Evolutionary conservation across 1,284 basidiomycete genomes (phyloP), one percentile per base, ranked within the genome.

Genomic region (Leucoagaricus sp.): DNA sequence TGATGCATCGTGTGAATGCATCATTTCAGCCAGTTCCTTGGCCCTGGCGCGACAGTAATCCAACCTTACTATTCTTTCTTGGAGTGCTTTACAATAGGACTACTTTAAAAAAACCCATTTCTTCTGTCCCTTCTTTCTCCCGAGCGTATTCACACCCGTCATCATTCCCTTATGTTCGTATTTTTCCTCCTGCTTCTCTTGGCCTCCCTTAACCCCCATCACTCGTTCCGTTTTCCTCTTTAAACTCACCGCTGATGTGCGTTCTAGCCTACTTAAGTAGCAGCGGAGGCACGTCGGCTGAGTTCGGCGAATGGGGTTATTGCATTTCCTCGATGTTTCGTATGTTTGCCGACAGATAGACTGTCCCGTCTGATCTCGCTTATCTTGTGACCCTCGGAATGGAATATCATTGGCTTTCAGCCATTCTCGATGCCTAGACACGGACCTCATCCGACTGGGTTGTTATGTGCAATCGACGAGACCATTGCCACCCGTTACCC

Each of bases 221-320:
- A 48, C 82, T 65, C 66, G 36, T n/a, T 38, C 72, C 59, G 78
- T 85, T 51, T 82, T 74, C 68, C 72, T 85, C 57, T 81, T 84
- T 65, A 70, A 69, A 45, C 69, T 84, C 26, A 63, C 72, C n/a
- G 75, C 73, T 10, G 65, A 73, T 49, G 65, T 72, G 57, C 65
- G 64, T 23, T 67, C 71, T 4, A 64, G 67, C 38, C 49, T 78
- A 45, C 60, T 78, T 31, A n/a, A n/a, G n/a, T n/a, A 62, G 72
- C 53, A 69, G 73, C 47, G 67, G 67, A 26, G 76, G 74, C 19
- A 67, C 68, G 15, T 67, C 65, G 44, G 77, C 76, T 59, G 71
- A 68, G 41, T 83, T 85, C 67, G 83, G 83, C 57, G 75, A 84
- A 53, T 87, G 79, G 78, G 84, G 85, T 33, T 87, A 84, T 65